Percentiles rank a stretch among this genome's conserved stretches.
Evolutionary conservation across 2,329 filamentous ascomycete genomes (phyloP).

Genomic region (Cytospora piceicola): DNA sequence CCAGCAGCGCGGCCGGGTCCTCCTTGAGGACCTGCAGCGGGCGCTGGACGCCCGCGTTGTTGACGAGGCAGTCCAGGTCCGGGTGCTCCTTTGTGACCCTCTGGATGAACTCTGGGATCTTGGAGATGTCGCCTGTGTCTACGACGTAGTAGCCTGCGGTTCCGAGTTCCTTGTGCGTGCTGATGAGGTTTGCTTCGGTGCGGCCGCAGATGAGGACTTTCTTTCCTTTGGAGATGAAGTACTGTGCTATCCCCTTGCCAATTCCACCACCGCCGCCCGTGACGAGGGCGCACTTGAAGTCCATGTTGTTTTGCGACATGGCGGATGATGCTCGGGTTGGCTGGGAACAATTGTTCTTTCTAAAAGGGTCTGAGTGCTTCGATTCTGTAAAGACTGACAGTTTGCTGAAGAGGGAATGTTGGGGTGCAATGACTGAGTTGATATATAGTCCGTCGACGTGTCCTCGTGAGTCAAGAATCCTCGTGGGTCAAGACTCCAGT

Average conservation of each 20-base stretch:
- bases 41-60: slow-evolving; percentile 62
- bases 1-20: slow-evolving; percentile 47
- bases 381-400: no score
- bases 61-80: slow-evolving; percentile 61
- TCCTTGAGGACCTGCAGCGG: slow-evolving; percentile 51
- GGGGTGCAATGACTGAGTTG: neutral
- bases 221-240: slow-evolving; percentile 51
- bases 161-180: slow-evolving; percentile 48
- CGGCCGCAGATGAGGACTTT: slow-evolving; percentile 57
- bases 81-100: slow-evolving; percentile 53
- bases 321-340: neutral
- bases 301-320: slow-evolving; percentile 35
- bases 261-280: slow-evolving; percentile 58
- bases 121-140: slow-evolving; percentile 51
- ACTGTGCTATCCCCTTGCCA: slow-evolving; percentile 51
- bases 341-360: neutral
- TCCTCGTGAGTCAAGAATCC: neutral
- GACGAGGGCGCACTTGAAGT: slow-evolving; percentile 51
- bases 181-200: slow-evolving; percentile 56
- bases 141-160: slow-evolving; percentile 55
- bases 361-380: neutral
- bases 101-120: slow-evolving; percentile 50
- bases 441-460: neutral
- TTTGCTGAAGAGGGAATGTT: neutral
- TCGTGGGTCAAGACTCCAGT: neutral